Conservation (phyloP, 495 filamentous ascomycete species). For the Daldinia loculata region DNA sequence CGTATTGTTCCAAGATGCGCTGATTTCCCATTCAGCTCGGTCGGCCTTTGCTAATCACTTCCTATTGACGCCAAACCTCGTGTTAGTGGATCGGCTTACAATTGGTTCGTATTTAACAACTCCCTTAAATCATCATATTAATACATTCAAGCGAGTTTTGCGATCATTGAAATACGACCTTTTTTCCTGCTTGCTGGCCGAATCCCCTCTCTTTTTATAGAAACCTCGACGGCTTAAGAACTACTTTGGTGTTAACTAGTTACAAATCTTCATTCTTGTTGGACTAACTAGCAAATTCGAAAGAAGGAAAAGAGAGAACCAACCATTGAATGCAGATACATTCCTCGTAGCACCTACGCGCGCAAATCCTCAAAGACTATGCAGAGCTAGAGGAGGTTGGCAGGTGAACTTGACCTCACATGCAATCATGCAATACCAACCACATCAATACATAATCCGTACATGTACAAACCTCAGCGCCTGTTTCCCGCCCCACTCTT, state of each 20-base stretch:
- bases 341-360: constrained; percentile 25
- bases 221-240: neutral
- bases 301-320: neutral
- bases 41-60: constrained; percentile 31
- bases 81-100: constrained; percentile 35
- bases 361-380: constrained; percentile 7
- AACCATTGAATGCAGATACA: constrained; percentile 9
- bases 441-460: neutral
- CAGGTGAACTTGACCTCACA: constrained; percentile 35
- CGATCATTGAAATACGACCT: constrained; percentile 17
- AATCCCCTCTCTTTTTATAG: constrained; percentile 3
- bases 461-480: neutral
- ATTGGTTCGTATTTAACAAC: constrained; percentile 31
- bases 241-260: neutral
- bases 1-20: constrained; percentile 16
- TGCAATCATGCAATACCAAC: neutral
- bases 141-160: constrained; percentile 22
- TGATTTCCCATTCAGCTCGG: constrained; percentile 20
- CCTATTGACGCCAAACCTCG: constrained; percentile 35
- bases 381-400: constrained; percentile 28
- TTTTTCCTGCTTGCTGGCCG: constrained; percentile 1
- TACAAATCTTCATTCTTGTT: neutral
- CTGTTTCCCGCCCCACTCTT: neutral
- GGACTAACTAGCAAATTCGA: neutral
- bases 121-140: constrained; percentile 23